A percentile compares a stretch with the other conserved stretches of the same genome.
Conservation (phyloP, 345 rosid species). For the Turnera subulata region DNA sequence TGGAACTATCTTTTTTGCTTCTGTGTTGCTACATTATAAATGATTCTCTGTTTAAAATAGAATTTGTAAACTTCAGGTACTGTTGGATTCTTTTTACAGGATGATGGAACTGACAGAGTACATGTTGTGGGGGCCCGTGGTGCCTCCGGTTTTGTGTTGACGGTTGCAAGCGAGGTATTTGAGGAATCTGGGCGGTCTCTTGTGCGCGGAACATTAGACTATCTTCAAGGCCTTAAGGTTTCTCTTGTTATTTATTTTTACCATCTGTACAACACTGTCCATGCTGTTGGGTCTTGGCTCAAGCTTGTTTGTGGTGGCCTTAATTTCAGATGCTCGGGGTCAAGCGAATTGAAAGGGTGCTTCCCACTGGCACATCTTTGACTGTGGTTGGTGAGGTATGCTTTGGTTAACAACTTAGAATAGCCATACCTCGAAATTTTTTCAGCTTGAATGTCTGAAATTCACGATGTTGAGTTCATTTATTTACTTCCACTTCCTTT, state of each 20-base stretch:
- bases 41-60: no score
- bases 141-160: constrained; percentile 63
- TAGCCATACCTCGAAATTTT: background rate
- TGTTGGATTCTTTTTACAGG: constrained; percentile 37
- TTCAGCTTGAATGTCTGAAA: background rate
- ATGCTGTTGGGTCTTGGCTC: background rate
- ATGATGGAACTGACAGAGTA: constrained; percentile 76
- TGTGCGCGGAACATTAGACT: constrained; percentile 87
- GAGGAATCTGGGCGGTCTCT: constrained; percentile 95
- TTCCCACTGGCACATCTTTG: constrained; percentile 84
- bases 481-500: constrained; percentile 2
- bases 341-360: constrained; percentile 84
- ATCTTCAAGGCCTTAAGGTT: constrained; percentile 96
- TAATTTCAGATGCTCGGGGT: constrained; percentile 94
- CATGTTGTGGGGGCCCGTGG: constrained; percentile 68
- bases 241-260: constrained; percentile 14
- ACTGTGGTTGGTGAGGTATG: constrained; percentile 97
- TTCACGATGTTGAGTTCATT: no score
- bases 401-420: constrained; percentile 2
- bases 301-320: constrained; percentile 16
- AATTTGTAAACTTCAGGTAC: background rate
- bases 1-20: background rate
- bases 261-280: background rate
- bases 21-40: background rate
- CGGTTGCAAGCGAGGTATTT: constrained; percentile 73